Conservation (phyloP, 441 rosid genomes). For the Erysimum cheiri region DNA sequence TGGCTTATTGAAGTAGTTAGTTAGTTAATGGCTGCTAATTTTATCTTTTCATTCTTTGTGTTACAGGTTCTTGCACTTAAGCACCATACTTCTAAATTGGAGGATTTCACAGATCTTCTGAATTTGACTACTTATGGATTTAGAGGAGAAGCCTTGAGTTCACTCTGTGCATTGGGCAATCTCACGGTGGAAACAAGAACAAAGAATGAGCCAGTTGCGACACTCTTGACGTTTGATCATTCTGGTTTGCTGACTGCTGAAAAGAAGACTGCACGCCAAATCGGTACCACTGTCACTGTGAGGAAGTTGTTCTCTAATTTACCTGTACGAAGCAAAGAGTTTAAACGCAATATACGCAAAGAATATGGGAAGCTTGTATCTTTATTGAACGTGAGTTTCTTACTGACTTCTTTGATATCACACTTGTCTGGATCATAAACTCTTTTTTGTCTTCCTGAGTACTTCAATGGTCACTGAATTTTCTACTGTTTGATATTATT, state of each 20-base stretch:
- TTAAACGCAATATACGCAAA: constrained; percentile 88
- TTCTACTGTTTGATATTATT: constrained; percentile 3
- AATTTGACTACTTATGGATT: constrained; percentile 86
- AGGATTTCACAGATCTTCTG: constrained; percentile 82
- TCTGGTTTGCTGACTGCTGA: constrained; percentile 72
- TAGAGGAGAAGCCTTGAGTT: constrained; percentile 97
- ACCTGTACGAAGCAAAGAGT: constrained; percentile 95
- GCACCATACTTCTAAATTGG: constrained; percentile 93
- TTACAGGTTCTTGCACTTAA: constrained; percentile 82
- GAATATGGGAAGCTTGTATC: constrained; percentile 92
- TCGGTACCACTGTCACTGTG: constrained; percentile 90
- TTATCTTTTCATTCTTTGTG: neutral
- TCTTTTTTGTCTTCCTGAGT: neutral
- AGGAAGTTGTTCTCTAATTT: constrained; percentile 84
- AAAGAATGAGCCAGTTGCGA: constrained; percentile 70
- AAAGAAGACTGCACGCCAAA: constrained; percentile 83
- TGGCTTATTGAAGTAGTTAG: neutral
- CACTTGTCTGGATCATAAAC: constrained; percentile 2
- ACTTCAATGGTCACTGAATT: neutral
- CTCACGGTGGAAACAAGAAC: constrained; percentile 90
- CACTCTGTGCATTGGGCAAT: constrained; percentile 88
- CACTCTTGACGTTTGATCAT: constrained; percentile 84
- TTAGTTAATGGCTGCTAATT: neutral
- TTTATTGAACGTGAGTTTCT: constrained; percentile 73
- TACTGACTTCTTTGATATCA: neutral